Conservation (phyloP, 768 basidiomycete genomes). For the Hericium coralloides region DNA sequence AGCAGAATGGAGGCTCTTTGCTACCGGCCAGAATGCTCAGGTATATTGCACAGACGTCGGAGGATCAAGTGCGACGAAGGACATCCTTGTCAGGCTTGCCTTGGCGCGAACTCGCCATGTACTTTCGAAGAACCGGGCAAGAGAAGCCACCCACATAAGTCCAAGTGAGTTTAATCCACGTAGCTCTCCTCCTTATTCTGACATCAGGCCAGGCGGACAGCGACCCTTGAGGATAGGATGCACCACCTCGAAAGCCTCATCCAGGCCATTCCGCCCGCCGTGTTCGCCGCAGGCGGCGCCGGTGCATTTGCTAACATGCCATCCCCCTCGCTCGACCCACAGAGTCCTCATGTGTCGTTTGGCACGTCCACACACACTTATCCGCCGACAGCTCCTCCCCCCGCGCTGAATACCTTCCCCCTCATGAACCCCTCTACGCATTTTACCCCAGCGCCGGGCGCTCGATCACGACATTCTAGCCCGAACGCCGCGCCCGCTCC, state of each 20-base stretch:
- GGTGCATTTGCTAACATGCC: slow-evolving; percentile 24
- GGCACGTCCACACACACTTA: slow-evolving; percentile 32
- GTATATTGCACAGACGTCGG: slow-evolving; percentile 45
- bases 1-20: slow-evolving; percentile 23
- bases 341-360: slow-evolving; percentile 22
- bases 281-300: slow-evolving; percentile 55
- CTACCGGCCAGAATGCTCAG: neutral
- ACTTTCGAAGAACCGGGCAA: slow-evolving; percentile 87
- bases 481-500: slow-evolving; percentile 35
- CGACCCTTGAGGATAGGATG: slow-evolving; percentile 83
- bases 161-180: slow-evolving; percentile 49
- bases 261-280: slow-evolving; percentile 74
- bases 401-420: slow-evolving; percentile 68
- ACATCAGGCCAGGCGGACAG: slow-evolving; percentile 49
- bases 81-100: slow-evolving; percentile 80
- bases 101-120: slow-evolving; percentile 71
- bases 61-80: slow-evolving; percentile 87
- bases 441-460: slow-evolving; percentile 43
- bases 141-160: slow-evolving; percentile 79
- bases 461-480: slow-evolving; percentile 37
- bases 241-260: slow-evolving; percentile 80
- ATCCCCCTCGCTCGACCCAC: slow-evolving; percentile 22
- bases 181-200: neutral
- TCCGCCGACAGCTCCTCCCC: slow-evolving; percentile 62
- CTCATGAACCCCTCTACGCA: slow-evolving; percentile 76